Percentiles rank a stretch among this genome's conserved stretches.
Evolutionary conservation across 2,329 filamentous ascomycete species (phyloP).

Genomic region (Fusarium sp.): DNA sequence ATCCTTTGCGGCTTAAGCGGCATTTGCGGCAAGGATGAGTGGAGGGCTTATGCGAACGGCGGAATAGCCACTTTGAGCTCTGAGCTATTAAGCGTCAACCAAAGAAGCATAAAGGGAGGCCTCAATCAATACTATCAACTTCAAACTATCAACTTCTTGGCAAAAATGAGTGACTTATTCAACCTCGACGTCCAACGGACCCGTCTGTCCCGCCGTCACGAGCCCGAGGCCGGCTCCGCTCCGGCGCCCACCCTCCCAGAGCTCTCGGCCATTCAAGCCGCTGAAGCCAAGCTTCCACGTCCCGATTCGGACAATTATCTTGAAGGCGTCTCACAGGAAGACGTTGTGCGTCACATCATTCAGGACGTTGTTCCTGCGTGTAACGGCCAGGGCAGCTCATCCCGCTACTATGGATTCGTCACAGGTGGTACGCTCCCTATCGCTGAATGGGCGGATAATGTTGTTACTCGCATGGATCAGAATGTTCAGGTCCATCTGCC

Average conservation of each 20-base stretch:
- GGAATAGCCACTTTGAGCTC: constrained; percentile 4
- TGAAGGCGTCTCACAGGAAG: constrained; percentile 47
- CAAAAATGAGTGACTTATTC: constrained; percentile 47
- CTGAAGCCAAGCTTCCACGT: constrained; percentile 57
- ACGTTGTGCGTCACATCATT: constrained; percentile 58
- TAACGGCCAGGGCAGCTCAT: constrained; percentile 72
- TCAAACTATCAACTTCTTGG: not conserved
- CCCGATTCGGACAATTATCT: constrained; percentile 51
- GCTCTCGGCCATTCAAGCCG: constrained; percentile 50
- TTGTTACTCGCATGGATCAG: constrained; percentile 86
- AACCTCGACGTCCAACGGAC: constrained; percentile 41
- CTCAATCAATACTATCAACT: not conserved
- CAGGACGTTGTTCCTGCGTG: constrained; percentile 68
- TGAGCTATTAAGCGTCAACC: not conserved
- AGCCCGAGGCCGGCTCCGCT: constrained; percentile 16
- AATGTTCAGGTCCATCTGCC: constrained; percentile 88
- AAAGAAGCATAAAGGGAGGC: not conserved
- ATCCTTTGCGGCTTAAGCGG: constrained; percentile 30
- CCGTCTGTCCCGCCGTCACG: constrained; percentile 43
- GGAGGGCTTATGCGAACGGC: constrained; percentile 8
- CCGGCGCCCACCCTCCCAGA: constrained; percentile 57
- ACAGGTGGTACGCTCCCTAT: constrained; percentile 85
- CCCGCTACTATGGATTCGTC: constrained; percentile 89
- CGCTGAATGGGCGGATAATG: constrained; percentile 83
- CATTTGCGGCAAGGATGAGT: constrained; percentile 26